Conservation (phyloP, 176 grass and related monocot genomes). For the Ampelocalamus luodianensis region DNA sequence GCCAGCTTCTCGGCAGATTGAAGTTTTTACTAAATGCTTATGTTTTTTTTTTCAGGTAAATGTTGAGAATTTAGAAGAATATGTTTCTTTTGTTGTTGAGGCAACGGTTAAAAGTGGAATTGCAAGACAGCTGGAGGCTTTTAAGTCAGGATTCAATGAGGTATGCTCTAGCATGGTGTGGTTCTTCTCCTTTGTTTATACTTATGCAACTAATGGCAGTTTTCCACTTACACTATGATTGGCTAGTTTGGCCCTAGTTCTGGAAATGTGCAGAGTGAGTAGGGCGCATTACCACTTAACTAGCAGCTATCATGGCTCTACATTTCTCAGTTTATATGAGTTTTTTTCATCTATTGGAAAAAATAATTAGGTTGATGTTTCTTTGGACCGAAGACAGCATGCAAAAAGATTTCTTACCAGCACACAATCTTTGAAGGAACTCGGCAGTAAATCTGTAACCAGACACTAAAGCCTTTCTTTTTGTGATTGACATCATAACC, state of each 20-base stretch:
- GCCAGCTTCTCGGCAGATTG: slow-evolving; percentile 31
- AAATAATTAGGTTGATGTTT: neutral
- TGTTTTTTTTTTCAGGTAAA: slow-evolving; percentile 60
- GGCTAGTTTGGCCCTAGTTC: neutral
- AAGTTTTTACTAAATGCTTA: slow-evolving; percentile 27
- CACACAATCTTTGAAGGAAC: slow-evolving; percentile 5
- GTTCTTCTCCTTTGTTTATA: slow-evolving; percentile 6
- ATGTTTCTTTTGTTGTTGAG: slow-evolving; percentile 71
- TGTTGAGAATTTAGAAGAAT: slow-evolving; percentile 80
- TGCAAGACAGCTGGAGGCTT: slow-evolving; percentile 74
- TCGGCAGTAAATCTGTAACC: slow-evolving; percentile 5
- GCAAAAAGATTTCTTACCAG: neutral
- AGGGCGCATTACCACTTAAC: neutral
- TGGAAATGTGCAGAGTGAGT: slow-evolving; percentile 2
- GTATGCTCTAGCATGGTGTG: slow-evolving; percentile 45
- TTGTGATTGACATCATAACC: neutral
- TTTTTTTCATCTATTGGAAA: neutral
- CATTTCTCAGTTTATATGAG: slow-evolving; percentile 7
- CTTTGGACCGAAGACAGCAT: neutral
- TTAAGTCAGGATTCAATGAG: slow-evolving; percentile 95
- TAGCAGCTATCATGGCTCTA: neutral
- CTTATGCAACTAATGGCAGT: neutral
- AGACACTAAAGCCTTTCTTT: neutral
- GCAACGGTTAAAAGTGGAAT: slow-evolving; percentile 77
- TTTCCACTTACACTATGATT: slow-evolving; percentile 22